Evolutionary conservation across 2,329 filamentous ascomycete genomes (phyloP), one percentile per base, ranked within the genome.

Genomic region (Fusarium camptoceras): DNA sequence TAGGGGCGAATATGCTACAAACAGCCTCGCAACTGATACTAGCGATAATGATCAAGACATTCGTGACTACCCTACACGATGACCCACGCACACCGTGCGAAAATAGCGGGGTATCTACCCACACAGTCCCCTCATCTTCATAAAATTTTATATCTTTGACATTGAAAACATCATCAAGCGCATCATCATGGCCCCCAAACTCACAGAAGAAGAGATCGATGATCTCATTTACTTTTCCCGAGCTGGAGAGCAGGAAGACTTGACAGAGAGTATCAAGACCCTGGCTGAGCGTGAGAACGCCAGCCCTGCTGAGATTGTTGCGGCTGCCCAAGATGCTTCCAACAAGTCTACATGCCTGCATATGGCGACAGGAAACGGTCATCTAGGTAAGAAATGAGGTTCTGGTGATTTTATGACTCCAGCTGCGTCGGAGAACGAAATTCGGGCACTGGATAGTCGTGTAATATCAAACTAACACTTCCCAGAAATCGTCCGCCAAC

Each of bases 351-450:
- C 94, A 69, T 92, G 91, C 48, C 81, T 98, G 76, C 96, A 99
- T 81, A 98, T 97, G 88, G 94, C 94, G 10, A 90, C 93, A 25
- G 96, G 93, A 27, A 99, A 99, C 78, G 95, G 95, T 2, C 91
- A 97, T 77, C 76, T 88, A 65, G 92, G 94, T 94, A 86, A 75
- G 83, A 58, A 6, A 15, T 7, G 3, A 12, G 12, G n/a, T 8
- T 10, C 4, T 8, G 12, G 10, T 1, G 2, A 15, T 2, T 28
- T 37, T 8, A 31, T 1, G n/a, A 1, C 3, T 22, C 2, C 5
- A n/a, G n/a, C n/a, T n/a, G n/a, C n/a, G n/a, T n/a, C n/a, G n/a
- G 12, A n/a, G 3, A 6, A 6, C 12, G 8, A 20, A 24, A 8
- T n/a, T 4, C 8, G 8, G 3, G 14, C n/a, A 7, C 18, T 5